These are phyloP conservation scores for Pseudogymnoascus sp. DNA, from an alignment of 2,329 filamentous ascomycete species.

Conservation along the genomic window DNA sequence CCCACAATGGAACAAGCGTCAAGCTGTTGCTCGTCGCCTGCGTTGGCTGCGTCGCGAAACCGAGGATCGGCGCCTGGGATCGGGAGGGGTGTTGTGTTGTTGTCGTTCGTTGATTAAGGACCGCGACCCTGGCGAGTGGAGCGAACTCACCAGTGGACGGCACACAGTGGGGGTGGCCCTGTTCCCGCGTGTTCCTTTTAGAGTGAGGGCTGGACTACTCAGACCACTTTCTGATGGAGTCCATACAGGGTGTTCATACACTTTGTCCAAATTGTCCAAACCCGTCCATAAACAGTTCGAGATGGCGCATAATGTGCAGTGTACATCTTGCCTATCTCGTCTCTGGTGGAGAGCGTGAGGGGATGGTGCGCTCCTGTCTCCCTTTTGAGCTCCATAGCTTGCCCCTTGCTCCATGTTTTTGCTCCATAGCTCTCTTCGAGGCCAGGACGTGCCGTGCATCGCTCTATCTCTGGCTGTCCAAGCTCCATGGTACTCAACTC, in stretches of 20 bases:
- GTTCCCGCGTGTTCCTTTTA: constrained; percentile 7
- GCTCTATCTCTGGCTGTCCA: constrained; percentile 4
- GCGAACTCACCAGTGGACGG: neutral
- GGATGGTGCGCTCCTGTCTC: neutral
- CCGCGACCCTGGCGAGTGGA: neutral
- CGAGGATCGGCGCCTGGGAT: neutral
- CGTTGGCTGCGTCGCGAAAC: neutral
- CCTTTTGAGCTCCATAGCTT: constrained; percentile 1
- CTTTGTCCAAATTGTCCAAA: neutral
- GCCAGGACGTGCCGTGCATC: neutral
- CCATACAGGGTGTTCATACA: neutral
- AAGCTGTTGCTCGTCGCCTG: neutral
- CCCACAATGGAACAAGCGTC: constrained; percentile 1
- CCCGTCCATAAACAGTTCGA: neutral
- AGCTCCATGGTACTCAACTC: neutral
- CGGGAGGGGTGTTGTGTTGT: neutral
- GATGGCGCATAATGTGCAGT: neutral
- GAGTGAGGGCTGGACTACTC: neutral
- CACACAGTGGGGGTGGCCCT: neutral
- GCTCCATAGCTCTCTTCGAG: neutral
- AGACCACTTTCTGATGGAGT: neutral
- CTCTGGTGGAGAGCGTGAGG: neutral
- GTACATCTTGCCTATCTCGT: constrained; percentile 6
- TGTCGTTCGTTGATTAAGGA: constrained; percentile 5
- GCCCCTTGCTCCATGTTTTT: neutral